Conservation (phyloP, 805 yeast species). For the Yarrowia divulgata region DNA sequence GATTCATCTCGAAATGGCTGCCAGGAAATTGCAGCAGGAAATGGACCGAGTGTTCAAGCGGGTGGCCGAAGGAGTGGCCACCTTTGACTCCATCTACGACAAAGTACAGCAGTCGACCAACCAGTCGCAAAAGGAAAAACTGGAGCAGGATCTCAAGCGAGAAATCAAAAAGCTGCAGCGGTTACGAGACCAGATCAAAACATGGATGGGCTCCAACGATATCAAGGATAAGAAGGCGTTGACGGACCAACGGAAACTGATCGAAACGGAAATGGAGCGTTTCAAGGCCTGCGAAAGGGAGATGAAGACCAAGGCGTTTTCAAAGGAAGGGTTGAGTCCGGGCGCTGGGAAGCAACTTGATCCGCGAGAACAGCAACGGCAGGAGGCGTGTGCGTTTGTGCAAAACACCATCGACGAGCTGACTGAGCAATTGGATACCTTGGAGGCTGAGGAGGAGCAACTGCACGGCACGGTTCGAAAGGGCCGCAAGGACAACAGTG, state of each 20-base stretch:
- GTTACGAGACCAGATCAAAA: conserved; percentile 91
- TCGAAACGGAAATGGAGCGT: conserved; percentile 82
- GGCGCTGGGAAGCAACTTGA: conserved; percentile 66
- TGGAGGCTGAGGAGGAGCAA: conserved; percentile 73
- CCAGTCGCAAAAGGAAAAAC: conserved; percentile 88
- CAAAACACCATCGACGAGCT: conserved; percentile 78
- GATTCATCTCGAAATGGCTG: conserved; percentile 19
- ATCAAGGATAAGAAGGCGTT: conserved; percentile 86
- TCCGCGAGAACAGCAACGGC: conserved; percentile 81
- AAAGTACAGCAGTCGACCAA: conserved; percentile 82
- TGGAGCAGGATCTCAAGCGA: conserved; percentile 86
- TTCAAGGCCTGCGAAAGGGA: conserved; percentile 93
- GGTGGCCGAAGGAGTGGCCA: conserved; percentile 87
- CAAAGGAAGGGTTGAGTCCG: conserved; percentile 83
- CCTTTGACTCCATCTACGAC: conserved; percentile 84
- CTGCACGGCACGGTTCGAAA: conserved; percentile 61
- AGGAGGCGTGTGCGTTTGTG: conserved; percentile 73
- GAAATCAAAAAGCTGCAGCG: conserved; percentile 95
- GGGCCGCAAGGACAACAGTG: conserved; percentile 62
- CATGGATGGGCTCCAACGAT: conserved; percentile 90
- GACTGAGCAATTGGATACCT: conserved; percentile 77
- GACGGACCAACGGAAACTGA: conserved; percentile 74
- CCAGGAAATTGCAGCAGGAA: conserved; percentile 54
- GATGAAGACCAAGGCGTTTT: conserved; percentile 91
- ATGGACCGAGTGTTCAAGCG: conserved; percentile 92